Base-by-base conservation (phyloP, 805 yeast genomes). In the Kuraishia floccosa region DNA sequence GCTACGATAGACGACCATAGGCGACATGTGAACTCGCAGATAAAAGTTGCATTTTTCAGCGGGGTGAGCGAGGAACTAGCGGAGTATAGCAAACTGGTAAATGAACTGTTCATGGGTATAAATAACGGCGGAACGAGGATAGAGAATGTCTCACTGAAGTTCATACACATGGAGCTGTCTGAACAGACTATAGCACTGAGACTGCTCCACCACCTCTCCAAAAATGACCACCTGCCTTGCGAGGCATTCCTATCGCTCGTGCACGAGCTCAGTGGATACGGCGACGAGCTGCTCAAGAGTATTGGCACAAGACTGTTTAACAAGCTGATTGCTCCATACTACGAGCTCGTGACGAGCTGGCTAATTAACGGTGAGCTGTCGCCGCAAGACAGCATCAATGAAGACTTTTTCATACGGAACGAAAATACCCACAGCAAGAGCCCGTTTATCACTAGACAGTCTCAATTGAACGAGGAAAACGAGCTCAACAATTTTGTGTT, bases 311-410 rank as follows among this genome's bases (percentile, higher is more conserved):
- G 52, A 4, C 53, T 81, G 14, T 68, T 75, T 33, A 32, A 47
- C 3, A 59, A 60, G 19, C 59, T 72, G 3, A 51, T 68, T 0
- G 54, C 54, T 5, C 84, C 94, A 1, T 84, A 83, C 47, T 64
- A 63, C 33, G 72, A 68, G 24, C 60, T 74, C 19, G 41, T 82
- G 4, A 60, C 63, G 24, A 60, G 62, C 26, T 89, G 96, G 96
- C 47, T 85, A 2, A 49, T 71, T 1, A 53, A 65, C 26, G 96
- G 96, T 1, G 72, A 68, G 30, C 46, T 85, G 11, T 52, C 32
- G 24, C 24, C 10, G 9, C 37, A 34, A 11, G 43, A 60, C 3
- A 73, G 70, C 33, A 62, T 57, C 1, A 56, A 55, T 34, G 65
- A 63, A 11, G 89, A 78, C 39, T 85, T 85, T 43, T 87, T 83